Evolutionary conservation across 495 filamentous ascomycete genomes (phyloP), one percentile per base, ranked within the genome.

Genomic region (Podospora pseudopauciseta): DNA sequence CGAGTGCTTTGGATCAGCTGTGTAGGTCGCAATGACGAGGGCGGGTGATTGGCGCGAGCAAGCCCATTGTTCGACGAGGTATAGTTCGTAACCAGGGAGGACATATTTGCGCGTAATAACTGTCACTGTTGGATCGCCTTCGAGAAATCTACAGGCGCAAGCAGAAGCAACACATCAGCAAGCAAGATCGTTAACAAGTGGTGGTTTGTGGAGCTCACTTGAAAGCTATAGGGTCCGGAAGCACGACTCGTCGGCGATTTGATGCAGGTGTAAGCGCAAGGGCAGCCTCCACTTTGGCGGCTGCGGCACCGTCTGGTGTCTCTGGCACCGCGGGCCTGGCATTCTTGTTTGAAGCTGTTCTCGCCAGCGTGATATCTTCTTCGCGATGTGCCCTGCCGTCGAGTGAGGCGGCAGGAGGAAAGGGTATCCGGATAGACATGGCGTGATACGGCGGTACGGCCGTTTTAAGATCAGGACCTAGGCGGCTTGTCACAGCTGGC

Each of bases 31-130:
- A 68, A 99, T 97, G 30, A 96, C 87, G 69, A 95, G 92, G 28
- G 94, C 97, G 6, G 94, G 95, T 71, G 97, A 91, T 34, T 87
- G 83, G 65, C 95, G 88, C 7, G 94, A 97, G 77, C 93, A 97
- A 13, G 92, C 92, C 96, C 95, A 99, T 86, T 99, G 95, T 77
- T 98, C 95, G 66, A 99, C 93, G 49, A 98, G 79, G 80, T 98
- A 98, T 62, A 94, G 81, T 75, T 97, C 94, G 76, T 97, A 98
- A 67, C 96, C 96, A 60, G 87, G 78, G 23, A 99, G 85, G 34
- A 82, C 79, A 60, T 81, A 79, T 60, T 87, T 86, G 32, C 91
- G 89, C 67, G 92, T 85, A 13, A 97, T 83, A 16, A 97, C 89
- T 4, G 83, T 86, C 2, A 92, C 92, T 0, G 86, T 87, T 1